phyloP scores from a whole-genome alignment of 345 rosid genomes.

The Eutrema japonicum region DNA sequence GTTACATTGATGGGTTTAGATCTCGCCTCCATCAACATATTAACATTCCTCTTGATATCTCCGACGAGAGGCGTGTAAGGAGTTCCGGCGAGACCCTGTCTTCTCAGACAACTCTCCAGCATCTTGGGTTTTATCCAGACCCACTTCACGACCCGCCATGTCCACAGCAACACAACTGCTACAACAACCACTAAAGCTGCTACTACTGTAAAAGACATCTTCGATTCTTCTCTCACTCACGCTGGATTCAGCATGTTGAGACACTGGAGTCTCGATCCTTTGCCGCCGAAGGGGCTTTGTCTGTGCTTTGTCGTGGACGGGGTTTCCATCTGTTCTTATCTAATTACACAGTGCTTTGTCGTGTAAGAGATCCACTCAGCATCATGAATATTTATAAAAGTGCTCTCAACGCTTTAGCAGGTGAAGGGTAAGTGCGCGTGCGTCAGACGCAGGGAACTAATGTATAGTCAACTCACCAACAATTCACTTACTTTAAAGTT shows the following conservation, averaged over 20 bases:
- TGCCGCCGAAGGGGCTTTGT: constrained; percentile 12
- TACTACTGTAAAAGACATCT: constrained; percentile 34
- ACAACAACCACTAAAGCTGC: constrained; percentile 20
- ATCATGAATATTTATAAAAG: neutral
- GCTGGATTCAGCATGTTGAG: constrained; percentile 2
- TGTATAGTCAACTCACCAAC: neutral
- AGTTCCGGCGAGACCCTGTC: constrained; percentile 55
- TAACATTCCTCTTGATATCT: constrained; percentile 45
- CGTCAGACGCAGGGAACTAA: neutral
- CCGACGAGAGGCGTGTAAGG: constrained; percentile 48
- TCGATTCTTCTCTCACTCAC: constrained; percentile 5
- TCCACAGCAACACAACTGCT: constrained; percentile 29
- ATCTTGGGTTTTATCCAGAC: constrained; percentile 57
- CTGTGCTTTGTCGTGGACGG: constrained; percentile 20
- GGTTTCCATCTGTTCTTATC: constrained; percentile 15
- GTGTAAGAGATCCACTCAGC: constrained; percentile 16
- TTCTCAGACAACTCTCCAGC: constrained; percentile 51
- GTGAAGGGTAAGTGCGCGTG: constrained; percentile 13
- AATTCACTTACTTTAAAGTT: neutral
- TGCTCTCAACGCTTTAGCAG: neutral
- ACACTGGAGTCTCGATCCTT: constrained; percentile 15
- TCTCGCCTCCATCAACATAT: constrained; percentile 40
- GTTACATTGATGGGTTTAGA: constrained; percentile 46
- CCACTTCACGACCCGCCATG: constrained; percentile 49
- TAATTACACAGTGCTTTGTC: too few species aligned